A percentile compares a stretch with the other conserved stretches of the same genome.
Evolutionary conservation across 2,329 filamentous ascomycete species (phyloP).

Genomic region (Penicillium sp.): DNA sequence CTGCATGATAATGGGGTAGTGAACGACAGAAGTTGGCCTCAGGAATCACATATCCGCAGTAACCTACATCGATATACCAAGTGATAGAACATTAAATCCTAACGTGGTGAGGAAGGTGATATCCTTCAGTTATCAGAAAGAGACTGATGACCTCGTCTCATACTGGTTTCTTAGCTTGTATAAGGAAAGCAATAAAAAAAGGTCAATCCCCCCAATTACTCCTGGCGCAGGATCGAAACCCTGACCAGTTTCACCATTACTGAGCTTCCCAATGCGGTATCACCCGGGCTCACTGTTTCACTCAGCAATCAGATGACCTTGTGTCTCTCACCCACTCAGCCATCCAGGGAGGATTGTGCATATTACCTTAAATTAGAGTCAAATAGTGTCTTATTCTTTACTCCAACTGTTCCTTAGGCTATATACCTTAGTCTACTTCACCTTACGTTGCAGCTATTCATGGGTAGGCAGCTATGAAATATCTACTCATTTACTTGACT

Average conservation of each 20-base stretch:
- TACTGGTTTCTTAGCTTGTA: neutral
- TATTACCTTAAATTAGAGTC: neutral
- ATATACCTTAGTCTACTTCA: too few species aligned
- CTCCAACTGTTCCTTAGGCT: neutral
- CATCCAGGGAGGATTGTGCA: neutral
- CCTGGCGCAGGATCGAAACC: neutral
- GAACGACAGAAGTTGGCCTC: too few species aligned
- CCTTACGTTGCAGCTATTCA: too few species aligned
- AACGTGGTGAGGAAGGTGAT: too few species aligned
- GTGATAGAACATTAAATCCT: too few species aligned
- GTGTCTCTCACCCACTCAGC: conserved; percentile 5
- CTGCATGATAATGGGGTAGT: too few species aligned
- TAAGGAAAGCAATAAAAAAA: neutral
- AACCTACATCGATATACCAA: too few species aligned
- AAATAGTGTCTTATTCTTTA: neutral
- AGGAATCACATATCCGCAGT: too few species aligned
- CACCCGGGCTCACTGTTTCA: neutral
- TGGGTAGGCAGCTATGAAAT: too few species aligned
- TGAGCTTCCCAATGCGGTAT: neutral
- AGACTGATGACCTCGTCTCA: too few species aligned
- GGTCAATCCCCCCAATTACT: neutral
- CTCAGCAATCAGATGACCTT: neutral
- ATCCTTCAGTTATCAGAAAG: too few species aligned
- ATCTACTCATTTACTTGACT: too few species aligned
- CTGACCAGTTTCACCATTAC: neutral